Percentiles rank a stretch among this genome's conserved stretches.
Conservation (phyloP, 148 eudicot genomes). For the Fagopyrum esculentum region DNA sequence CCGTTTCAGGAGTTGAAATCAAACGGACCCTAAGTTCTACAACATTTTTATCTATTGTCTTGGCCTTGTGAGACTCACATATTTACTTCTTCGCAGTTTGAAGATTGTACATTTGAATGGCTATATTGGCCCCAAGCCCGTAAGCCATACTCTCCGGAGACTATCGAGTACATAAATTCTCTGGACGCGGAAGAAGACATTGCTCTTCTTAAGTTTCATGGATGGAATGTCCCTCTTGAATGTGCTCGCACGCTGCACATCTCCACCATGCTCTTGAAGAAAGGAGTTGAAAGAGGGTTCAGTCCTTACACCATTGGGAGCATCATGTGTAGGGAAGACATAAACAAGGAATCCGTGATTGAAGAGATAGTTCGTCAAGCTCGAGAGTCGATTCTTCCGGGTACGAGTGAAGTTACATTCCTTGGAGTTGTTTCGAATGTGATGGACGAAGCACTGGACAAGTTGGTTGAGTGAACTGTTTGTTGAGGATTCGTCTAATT, state of each 20-base stretch:
- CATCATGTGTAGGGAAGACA: slow-evolving; percentile 12
- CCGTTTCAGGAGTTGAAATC: too few relatives aligned
- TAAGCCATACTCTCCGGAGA: slow-evolving; percentile 42
- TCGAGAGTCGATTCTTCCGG: slow-evolving; percentile 21
- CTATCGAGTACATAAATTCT: slow-evolving; percentile 47
- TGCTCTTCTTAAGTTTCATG: slow-evolving; percentile 50
- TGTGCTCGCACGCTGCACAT: slow-evolving; percentile 6
- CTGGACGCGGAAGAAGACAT: slow-evolving; percentile 68
- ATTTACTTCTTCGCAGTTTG: slow-evolving; percentile 36
- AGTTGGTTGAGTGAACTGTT: not conserved
- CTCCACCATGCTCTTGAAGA: slow-evolving; percentile 15
- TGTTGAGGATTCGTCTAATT: not conserved
- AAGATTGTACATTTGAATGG: slow-evolving; percentile 87
- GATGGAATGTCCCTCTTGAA: slow-evolving; percentile 10
- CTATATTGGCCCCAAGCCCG: slow-evolving; percentile 85
- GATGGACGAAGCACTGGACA: slow-evolving; percentile 25
- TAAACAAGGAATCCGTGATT: slow-evolving; percentile 30
- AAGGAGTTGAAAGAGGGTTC: slow-evolving; percentile 9
- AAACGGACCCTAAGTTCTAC: too few relatives aligned
- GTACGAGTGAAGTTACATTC: slow-evolving; percentile 25
- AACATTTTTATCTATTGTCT: not conserved
- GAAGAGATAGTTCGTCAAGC: slow-evolving; percentile 27
- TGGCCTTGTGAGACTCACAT: not conserved
- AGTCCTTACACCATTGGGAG: slow-evolving; percentile 9
- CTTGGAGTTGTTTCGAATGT: slow-evolving; percentile 24